Percentiles rank a stretch among this genome's conserved stretches.
Evolutionary conservation across 352 stramenopile genomes (phyloP).

Genomic region (Phytophthora hybrid): DNA sequence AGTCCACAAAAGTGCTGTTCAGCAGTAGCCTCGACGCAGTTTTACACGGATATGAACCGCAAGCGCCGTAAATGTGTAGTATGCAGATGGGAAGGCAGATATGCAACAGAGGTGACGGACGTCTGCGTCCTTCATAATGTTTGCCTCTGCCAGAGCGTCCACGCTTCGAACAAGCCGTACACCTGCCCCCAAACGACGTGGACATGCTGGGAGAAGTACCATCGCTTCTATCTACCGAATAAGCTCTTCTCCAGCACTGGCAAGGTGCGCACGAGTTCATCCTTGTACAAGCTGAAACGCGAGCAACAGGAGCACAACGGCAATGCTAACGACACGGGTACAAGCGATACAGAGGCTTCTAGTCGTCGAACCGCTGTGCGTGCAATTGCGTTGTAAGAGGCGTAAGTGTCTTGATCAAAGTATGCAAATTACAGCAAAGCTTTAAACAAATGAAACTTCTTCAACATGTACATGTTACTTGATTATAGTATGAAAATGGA

Average conservation of each 20-base stretch:
- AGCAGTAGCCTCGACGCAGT: slow-evolving; percentile 4
- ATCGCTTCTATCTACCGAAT: slow-evolving; percentile 14
- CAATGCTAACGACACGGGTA: too few species aligned
- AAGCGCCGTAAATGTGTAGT: slow-evolving; percentile 13
- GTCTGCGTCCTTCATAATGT: slow-evolving; percentile 24
- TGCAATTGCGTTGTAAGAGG: neutral
- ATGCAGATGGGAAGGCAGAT: slow-evolving; percentile 15
- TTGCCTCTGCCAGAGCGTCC: slow-evolving; percentile 22
- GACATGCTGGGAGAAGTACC: slow-evolving; percentile 36
- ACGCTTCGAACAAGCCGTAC: slow-evolving; percentile 7
- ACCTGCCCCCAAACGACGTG: slow-evolving; percentile 12
- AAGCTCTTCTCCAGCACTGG: neutral
- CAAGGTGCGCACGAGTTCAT: too few species aligned
- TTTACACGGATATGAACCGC: slow-evolving; percentile 2
- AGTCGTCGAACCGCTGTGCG: neutral
- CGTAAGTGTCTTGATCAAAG: neutral
- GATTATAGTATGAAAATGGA: neutral
- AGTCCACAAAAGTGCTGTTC: neutral
- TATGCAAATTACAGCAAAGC: neutral
- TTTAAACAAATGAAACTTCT: neutral
- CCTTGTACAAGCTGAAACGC: too few species aligned
- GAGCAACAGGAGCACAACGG: too few species aligned
- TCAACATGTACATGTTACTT: neutral
- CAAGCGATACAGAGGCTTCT: too few species aligned
- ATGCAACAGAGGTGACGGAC: neutral